Evolutionary conservation across 148 eudicot genomes (phyloP).

Genomic region (Tetragonia tetragonoides): DNA sequence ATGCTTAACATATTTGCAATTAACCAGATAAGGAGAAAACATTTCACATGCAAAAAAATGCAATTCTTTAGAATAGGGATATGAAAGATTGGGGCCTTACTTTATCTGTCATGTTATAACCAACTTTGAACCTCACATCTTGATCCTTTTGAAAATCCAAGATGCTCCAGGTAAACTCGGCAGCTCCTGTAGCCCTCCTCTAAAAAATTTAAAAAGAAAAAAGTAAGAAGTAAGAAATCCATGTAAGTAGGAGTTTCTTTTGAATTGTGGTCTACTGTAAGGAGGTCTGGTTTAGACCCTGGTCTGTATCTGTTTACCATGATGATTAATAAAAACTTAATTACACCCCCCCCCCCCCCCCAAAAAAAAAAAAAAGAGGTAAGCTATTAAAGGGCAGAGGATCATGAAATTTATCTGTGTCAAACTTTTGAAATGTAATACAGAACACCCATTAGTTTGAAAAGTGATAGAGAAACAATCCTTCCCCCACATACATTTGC

Average conservation of each 20-base stretch:
- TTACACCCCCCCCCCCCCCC: no score
- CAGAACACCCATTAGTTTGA: neutral
- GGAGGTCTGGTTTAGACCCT: no score
- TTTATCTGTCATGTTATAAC: conserved; percentile 72
- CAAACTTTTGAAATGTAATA: neutral
- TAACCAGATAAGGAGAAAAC: neutral
- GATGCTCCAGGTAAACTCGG: conserved; percentile 73
- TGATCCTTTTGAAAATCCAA: conserved; percentile 72
- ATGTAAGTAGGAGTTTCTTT: no score
- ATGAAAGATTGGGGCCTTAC: conserved; percentile 30
- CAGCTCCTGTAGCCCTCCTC: conserved; percentile 58
- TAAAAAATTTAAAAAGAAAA: conserved; percentile 24
- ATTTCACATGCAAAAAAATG: neutral
- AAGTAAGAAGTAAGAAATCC: conserved; percentile 15
- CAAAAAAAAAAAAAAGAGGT: conserved; percentile 12
- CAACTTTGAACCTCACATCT: conserved; percentile 82
- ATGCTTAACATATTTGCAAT: neutral
- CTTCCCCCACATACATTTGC: neutral
- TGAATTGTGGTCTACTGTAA: no score
- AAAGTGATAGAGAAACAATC: neutral
- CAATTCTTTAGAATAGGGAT: neutral
- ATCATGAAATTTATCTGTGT: neutral
- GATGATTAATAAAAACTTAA: no score
- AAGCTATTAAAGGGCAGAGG: conserved; percentile 2
- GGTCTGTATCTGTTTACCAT: no score